Evolutionary conservation across 176 grass and related monocot species (phyloP), one percentile per base, ranked within the genome.

Genomic region (Tillandsia fasciculata): DNA sequence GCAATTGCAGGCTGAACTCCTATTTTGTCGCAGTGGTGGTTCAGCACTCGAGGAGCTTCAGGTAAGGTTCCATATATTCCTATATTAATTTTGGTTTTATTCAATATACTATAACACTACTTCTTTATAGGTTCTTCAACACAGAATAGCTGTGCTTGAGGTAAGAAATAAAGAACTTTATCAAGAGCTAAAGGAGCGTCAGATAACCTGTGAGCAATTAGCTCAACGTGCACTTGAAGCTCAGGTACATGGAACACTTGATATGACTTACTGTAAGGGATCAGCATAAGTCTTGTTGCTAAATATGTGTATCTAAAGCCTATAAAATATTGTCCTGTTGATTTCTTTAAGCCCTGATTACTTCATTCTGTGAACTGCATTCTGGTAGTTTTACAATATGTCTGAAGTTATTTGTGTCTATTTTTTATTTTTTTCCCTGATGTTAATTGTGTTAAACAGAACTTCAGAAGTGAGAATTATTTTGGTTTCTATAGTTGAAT

Each of bases 41-140:
- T 77, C 94, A 67, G 78, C 94, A 29, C 69, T 93, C 22, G 94
- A 99, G 86, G 94, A 99, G 78, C 73, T 93, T 81, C 89, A 99
- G 86, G 94, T 97, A 72, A 8, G 63, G 50, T 73, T 48, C 74
- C 3, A 42, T 57, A 14, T 8, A 2, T 20, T 70, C 15, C 26
- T 50, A 9, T 48, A 51, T 84, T 12, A 10, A 53, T 63, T 74
- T 26, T 42, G 17, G 52, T 8, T 8, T 58, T 48, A 26, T 68
- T 66, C 0, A 47, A 48, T 68, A 58, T 53, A 3, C 51, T 47
- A 10, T n/a, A 50, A 53, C 24, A 20, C 2, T 50, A 70, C 50
- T 76, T n/a, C 18, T 48, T 69, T 90, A 65, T 52, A 97, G 94
- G 54, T 99, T 71, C 72, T 99, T 68, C 89, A 84, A 59, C 80